Conservation (phyloP, 257 asterid species). For the Solanum paucissectum region DNA sequence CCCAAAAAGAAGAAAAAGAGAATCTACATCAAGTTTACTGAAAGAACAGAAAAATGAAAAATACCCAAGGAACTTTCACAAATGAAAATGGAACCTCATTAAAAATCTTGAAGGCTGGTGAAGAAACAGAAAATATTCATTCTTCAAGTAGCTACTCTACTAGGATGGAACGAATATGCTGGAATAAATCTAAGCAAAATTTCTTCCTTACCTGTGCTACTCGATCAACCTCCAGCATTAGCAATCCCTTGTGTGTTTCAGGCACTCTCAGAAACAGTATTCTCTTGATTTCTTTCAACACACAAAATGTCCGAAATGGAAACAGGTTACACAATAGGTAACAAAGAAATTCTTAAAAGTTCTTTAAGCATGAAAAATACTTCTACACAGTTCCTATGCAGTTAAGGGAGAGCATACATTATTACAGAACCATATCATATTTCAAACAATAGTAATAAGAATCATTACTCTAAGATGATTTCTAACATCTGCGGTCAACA, state of each 20-base stretch:
- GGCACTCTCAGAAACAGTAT: conserved; percentile 80
- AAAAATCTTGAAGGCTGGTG: neutral
- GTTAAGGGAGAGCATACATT: neutral
- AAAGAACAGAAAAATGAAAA: neutral
- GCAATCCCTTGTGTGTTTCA: conserved; percentile 65
- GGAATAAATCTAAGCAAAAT: neutral
- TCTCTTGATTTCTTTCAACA: conserved; percentile 66
- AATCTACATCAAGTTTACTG: neutral
- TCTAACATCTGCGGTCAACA: neutral
- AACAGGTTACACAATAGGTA: neutral
- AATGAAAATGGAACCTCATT: neutral
- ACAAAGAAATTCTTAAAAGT: neutral
- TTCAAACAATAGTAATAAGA: neutral
- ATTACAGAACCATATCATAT: neutral
- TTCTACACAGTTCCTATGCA: neutral
- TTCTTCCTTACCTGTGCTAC: conserved; percentile 53
- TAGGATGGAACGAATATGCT: neutral
- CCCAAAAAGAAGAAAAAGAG: neutral
- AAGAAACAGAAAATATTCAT: neutral
- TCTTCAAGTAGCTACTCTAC: neutral
- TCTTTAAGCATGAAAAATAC: neutral
- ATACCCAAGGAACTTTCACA: neutral
- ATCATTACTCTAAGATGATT: neutral
- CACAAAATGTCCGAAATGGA: neutral
- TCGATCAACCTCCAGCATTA: conserved; percentile 77